Conservation (phyloP, 169 alveolate species). For the Cyclospora cayetanensis region DNA sequence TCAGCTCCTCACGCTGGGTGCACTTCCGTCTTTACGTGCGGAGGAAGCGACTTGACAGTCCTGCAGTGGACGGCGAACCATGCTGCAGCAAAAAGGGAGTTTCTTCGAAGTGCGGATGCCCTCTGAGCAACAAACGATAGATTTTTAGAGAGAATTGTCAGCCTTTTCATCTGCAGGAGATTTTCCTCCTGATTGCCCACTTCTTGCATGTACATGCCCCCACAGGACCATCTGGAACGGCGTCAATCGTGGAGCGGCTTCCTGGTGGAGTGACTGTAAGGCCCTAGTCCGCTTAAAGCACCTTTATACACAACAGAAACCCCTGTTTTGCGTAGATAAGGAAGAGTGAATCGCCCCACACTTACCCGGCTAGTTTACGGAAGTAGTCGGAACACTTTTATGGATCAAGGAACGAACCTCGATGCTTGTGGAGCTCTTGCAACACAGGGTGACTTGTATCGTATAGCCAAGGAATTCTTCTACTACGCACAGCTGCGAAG, state of each 20-base stretch:
- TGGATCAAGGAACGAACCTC: too few relatives aligned
- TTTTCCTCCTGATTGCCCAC: background rate
- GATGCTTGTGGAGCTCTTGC: too few relatives aligned
- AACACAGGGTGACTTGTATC: conserved; percentile 82
- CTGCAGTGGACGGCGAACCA: conserved; percentile 90
- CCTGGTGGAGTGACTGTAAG: conserved; percentile 11
- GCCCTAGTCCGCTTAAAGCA: too few relatives aligned
- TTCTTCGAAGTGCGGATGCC: background rate
- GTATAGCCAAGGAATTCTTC: conserved; percentile 91
- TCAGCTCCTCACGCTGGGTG: conserved; percentile 70
- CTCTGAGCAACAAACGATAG: too few relatives aligned
- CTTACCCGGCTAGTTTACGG: too few relatives aligned
- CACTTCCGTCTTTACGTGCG: conserved; percentile 87
- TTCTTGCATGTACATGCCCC: background rate
- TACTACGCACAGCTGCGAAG: conserved; percentile 91
- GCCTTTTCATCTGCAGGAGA: too few relatives aligned
- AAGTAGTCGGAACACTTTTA: too few relatives aligned
- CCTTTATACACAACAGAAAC: too few relatives aligned
- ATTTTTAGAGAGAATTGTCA: too few relatives aligned
- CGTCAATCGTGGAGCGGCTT: background rate
- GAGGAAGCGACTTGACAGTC: conserved; percentile 89
- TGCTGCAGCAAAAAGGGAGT: background rate
- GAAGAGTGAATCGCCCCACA: too few relatives aligned
- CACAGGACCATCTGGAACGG: conserved; percentile 37
- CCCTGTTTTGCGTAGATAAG: too few relatives aligned